Evolutionary conservation across 768 basidiomycete species (phyloP).

Genomic region (Candolleomyces efflorescens): DNA sequence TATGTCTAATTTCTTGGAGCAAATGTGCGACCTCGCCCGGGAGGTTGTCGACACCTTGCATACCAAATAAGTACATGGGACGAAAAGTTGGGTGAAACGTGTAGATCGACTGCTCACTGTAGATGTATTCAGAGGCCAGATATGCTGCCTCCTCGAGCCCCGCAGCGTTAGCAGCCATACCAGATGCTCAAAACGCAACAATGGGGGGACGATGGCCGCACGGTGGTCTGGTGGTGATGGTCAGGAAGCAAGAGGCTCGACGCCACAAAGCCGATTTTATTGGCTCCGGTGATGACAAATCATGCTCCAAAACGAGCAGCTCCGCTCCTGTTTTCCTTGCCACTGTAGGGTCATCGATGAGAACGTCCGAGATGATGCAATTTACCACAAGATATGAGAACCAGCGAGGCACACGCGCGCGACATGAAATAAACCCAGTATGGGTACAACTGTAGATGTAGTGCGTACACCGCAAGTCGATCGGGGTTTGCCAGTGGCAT

Average conservation of each 20-base stretch:
- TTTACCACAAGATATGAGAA: too few relatives aligned
- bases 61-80: too few relatives aligned
- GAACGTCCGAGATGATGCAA: too few relatives aligned
- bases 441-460: too few relatives aligned
- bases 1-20: slow-evolving; percentile 47
- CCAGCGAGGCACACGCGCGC: too few relatives aligned
- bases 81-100: background rate
- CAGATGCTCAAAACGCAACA: background rate
- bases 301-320: too few relatives aligned
- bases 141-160: slow-evolving; percentile 51
- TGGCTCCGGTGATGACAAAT: too few relatives aligned
- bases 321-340: too few relatives aligned
- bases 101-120: slow-evolving; percentile 37
- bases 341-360: too few relatives aligned
- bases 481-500: too few relatives aligned
- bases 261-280: background rate
- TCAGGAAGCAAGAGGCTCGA: background rate
- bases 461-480: too few relatives aligned
- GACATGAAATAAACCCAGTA: too few relatives aligned
- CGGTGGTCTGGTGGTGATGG: background rate
- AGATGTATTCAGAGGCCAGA: slow-evolving; percentile 53
- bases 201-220: background rate
- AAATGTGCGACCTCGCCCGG: slow-evolving; percentile 49
- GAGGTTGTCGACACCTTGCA: slow-evolving; percentile 48
- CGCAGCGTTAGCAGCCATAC: slow-evolving; percentile 6